phyloP scores from a whole-genome alignment of 2,329 filamentous ascomycete species.

The Colletotrichum sp. region DNA sequence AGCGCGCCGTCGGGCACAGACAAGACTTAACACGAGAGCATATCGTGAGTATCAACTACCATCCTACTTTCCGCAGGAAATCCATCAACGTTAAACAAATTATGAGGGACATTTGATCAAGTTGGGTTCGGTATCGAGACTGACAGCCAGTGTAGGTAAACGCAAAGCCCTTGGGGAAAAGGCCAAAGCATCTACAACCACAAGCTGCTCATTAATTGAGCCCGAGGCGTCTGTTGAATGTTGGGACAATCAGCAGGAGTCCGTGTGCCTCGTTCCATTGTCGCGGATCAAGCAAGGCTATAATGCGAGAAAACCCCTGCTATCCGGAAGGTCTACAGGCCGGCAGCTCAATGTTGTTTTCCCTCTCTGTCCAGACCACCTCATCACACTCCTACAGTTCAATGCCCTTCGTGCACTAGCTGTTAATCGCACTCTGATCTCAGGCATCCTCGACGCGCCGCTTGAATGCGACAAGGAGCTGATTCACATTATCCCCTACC shows the following conservation, averaged over 20 bases:
- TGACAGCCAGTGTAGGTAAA: not conserved
- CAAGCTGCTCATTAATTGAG: slow-evolving; percentile 25
- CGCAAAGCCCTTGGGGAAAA: slow-evolving; percentile 18
- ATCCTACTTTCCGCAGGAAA: not conserved
- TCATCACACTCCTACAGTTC: slow-evolving; percentile 46
- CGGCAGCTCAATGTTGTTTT: slow-evolving; percentile 31
- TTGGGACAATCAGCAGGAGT: slow-evolving; percentile 37
- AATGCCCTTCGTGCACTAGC: slow-evolving; percentile 42
- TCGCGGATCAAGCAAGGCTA: slow-evolving; percentile 35
- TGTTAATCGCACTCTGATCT: slow-evolving; percentile 40
- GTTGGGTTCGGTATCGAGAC: not conserved
- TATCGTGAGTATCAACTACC: slow-evolving; percentile 33
- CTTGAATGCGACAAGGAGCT: slow-evolving; percentile 34
- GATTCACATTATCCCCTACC: slow-evolving; percentile 32
- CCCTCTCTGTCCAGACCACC: slow-evolving; percentile 44
- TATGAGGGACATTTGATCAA: not conserved
- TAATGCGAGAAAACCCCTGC: slow-evolving; percentile 32
- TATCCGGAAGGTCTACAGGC: slow-evolving; percentile 25
- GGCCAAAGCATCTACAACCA: not conserved
- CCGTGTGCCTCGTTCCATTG: slow-evolving; percentile 32
- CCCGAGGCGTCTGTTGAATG: slow-evolving; percentile 36
- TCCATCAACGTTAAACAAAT: not conserved
- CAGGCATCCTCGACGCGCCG: slow-evolving; percentile 33
- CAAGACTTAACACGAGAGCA: slow-evolving; percentile 50
- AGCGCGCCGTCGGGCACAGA: slow-evolving; percentile 46